These are phyloP conservation scores for Malus hybrid DNA, from an alignment of 331 rosid species.

Conservation along the genomic window DNA sequence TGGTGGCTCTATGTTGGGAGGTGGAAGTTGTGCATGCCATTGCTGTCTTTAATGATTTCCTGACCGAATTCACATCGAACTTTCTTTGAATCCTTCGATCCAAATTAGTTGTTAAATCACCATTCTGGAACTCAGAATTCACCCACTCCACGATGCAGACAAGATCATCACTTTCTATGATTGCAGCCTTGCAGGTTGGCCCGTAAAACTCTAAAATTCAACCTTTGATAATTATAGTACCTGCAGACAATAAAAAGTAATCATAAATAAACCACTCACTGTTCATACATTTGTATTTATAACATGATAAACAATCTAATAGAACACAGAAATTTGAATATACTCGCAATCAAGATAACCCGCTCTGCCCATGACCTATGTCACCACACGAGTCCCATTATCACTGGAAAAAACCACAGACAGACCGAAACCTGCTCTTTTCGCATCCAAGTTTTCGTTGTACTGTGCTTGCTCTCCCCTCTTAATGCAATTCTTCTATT, in stretches of 20 bases:
- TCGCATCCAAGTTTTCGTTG: too few species aligned
- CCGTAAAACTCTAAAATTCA: conserved; percentile 52
- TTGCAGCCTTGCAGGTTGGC: conserved; percentile 31
- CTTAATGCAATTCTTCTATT: too few species aligned
- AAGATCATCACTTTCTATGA: conserved; percentile 26
- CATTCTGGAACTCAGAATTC: conserved; percentile 23
- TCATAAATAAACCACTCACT: too few species aligned
- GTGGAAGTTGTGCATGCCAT: conserved; percentile 38
- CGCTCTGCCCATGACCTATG: too few species aligned
- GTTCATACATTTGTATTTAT: too few species aligned
- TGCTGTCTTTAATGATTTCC: conserved; percentile 5
- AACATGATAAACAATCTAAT: too few species aligned
- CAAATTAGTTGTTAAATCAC: conserved; percentile 22
- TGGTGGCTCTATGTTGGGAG: conserved; percentile 45
- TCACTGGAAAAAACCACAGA: too few species aligned
- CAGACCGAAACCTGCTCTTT: too few species aligned
- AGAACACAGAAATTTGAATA: too few species aligned
- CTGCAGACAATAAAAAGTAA: not conserved
- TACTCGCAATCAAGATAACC: too few species aligned
- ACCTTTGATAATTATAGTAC: conserved; percentile 19
- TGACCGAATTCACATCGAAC: conserved; percentile 29
- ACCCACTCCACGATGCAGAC: conserved; percentile 48
- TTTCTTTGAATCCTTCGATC: conserved; percentile 44
- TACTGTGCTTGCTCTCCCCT: too few species aligned
- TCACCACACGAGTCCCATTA: too few species aligned